Evolutionary conservation across 805 yeast species (phyloP), one percentile per base, ranked within the genome.

Genomic region (Schwanniomyces pseudopolymorphus): DNA sequence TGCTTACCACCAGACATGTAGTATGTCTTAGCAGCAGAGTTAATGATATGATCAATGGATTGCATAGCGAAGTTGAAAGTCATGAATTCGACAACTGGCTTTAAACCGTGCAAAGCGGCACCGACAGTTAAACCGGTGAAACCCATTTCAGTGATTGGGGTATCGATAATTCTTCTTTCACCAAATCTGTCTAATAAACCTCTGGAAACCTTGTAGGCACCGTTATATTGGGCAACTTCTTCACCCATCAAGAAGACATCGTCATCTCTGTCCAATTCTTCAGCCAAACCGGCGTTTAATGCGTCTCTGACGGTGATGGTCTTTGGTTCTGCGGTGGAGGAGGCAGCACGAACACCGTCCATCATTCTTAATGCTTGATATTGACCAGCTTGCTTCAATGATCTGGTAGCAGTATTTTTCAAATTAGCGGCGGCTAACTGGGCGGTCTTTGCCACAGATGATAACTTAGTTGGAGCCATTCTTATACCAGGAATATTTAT

Each of bases 1-100:
- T 91, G 97, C 53, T 84, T 87, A 79, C 99, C 99, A 70, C 99
- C 99, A 54, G 97, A 89, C 99, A 94, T 94, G 79, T 94, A 94
- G 73, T 84, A 89, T 42, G 99, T 94, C 80, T 92, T 94, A 53
- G 98, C 99, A 44, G 97, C 98, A 47, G 98, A 91, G 81, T 94
- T 94, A 74, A 94, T 81, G 72, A 94, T 94, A 60, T 94, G 98
- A 73, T 94, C 99, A 67, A 94, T 94, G 57, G 99, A 87, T 78
- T 94, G 99, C 99, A 94, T 92, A 63, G 99, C 97, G 69, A 94
- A 94, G 82, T 94, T 94, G 78, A 92, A 90, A 20, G 98, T 92
- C 99, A 94, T 94, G 75, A 94, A 94, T 77, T 94, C 99, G 67
- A 94, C 89, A 59, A 94, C 83, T 57, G 99, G 99, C 74, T 89